A percentile compares a stretch with the other conserved stretches of the same genome.
Evolutionary conservation across 495 filamentous ascomycete genomes (phyloP).

Genomic region (Alectoria sarmentosa): DNA sequence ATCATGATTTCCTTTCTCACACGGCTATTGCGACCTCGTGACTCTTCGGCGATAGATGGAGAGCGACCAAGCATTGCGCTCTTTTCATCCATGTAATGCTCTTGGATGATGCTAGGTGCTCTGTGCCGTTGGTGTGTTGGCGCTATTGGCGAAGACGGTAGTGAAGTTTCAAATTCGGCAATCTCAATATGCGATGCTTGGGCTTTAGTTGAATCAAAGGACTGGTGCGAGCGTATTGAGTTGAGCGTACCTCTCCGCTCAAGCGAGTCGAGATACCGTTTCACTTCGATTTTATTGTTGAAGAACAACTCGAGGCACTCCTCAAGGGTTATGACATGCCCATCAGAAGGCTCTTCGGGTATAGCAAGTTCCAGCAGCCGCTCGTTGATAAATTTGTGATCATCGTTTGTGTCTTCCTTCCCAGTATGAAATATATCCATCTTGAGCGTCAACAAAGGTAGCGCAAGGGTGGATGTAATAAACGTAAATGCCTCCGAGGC

Average conservation of each 20-base stretch:
- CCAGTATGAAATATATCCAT: slow-evolving; percentile 94
- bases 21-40: slow-evolving; percentile 23
- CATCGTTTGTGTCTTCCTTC: slow-evolving; percentile 70
- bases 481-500: slow-evolving; percentile 93
- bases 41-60: slow-evolving; percentile 33
- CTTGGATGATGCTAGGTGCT: slow-evolving; percentile 55
- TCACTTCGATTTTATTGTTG: slow-evolving; percentile 89
- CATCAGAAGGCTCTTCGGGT: slow-evolving; percentile 45
- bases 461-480: slow-evolving; percentile 78
- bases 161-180: slow-evolving; percentile 43
- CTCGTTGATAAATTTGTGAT: slow-evolving; percentile 92
- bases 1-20: slow-evolving; percentile 71
- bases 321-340: slow-evolving; percentile 66
- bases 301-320: slow-evolving; percentile 91
- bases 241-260: slow-evolving; percentile 52
- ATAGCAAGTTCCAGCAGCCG: slow-evolving; percentile 86
- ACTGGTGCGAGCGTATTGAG: slow-evolving; percentile 38
- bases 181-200: slow-evolving; percentile 50
- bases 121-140: slow-evolving; percentile 35
- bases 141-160: slow-evolving; percentile 32
- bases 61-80: slow-evolving; percentile 23
- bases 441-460: slow-evolving; percentile 85
- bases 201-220: slow-evolving; percentile 47
- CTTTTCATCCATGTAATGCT: slow-evolving; percentile 47
- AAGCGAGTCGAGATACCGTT: slow-evolving; percentile 55